Conservation (phyloP, 1,139 yeast genomes). For the Pichia terricola region DNA sequence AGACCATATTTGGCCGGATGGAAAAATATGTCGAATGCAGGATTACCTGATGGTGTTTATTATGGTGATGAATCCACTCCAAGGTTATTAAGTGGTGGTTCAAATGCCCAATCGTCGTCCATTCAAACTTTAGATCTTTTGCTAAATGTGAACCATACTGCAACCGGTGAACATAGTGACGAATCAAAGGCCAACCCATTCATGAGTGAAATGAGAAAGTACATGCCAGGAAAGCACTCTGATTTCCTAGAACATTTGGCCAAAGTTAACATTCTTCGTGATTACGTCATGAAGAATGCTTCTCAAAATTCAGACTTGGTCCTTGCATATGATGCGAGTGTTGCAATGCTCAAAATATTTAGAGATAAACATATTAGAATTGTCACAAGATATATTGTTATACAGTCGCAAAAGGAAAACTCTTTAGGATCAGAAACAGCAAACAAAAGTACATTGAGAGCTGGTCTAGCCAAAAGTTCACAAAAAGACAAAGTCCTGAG, state of each 20-base stretch:
- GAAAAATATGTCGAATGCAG: conserved; percentile 85
- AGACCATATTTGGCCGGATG: conserved; percentile 92
- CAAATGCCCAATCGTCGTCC: conserved; percentile 86
- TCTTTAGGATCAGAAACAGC: conserved; percentile 46
- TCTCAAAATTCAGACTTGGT: conserved; percentile 44
- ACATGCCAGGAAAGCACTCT: conserved; percentile 85
- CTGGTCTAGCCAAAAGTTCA: conserved; percentile 37
- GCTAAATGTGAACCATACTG: conserved; percentile 65
- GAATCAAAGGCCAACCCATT: conserved; percentile 40
- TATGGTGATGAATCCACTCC: conserved; percentile 61
- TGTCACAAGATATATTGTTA: conserved; percentile 74
- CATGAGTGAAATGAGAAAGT: conserved; percentile 72
- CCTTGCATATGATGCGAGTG: conserved; percentile 77
- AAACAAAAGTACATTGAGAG: conserved; percentile 32
- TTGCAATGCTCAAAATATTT: conserved; percentile 81
- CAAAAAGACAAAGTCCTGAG: conserved; percentile 39
- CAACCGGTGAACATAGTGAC: conserved; percentile 49
- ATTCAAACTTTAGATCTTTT: conserved; percentile 79
- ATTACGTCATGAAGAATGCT: conserved; percentile 42
- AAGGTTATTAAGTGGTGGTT: conserved; percentile 74
- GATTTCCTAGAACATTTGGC: conserved; percentile 57
- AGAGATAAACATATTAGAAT: conserved; percentile 90
- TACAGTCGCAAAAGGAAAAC: conserved; percentile 56
- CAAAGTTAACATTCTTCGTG: conserved; percentile 48
- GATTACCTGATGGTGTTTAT: conserved; percentile 62